Percentiles rank a stretch among this genome's conserved stretches.
These are phyloP conservation scores for Debaryomyces coudertii DNA, from an alignment of 1,139 yeast genomes.

Conservation along the genomic window DNA sequence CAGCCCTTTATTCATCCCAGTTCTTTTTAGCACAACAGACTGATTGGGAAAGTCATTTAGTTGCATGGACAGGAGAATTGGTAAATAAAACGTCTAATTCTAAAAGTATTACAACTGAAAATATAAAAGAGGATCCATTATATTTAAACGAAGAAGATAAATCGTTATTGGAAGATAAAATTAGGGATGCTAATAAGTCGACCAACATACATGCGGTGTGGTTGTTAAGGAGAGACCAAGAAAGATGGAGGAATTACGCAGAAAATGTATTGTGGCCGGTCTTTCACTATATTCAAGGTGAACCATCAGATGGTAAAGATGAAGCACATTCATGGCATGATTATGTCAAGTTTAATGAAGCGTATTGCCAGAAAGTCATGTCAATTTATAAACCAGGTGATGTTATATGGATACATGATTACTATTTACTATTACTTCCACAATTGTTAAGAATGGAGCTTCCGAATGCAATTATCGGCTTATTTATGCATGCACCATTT, in stretches of 20 bases:
- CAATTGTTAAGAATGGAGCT: slow-evolving; percentile 81
- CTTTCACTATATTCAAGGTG: slow-evolving; percentile 85
- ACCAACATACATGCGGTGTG: slow-evolving; percentile 80
- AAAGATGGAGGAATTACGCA: slow-evolving; percentile 85
- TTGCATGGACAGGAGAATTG: slow-evolving; percentile 97
- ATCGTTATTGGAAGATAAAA: slow-evolving; percentile 43
- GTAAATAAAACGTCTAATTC: slow-evolving; percentile 36
- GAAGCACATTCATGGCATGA: slow-evolving; percentile 89
- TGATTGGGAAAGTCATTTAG: slow-evolving; percentile 83
- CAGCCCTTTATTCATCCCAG: slow-evolving; percentile 80
- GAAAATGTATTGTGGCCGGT: slow-evolving; percentile 94
- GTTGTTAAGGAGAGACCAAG: slow-evolving; percentile 73
- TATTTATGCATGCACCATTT: slow-evolving; percentile 87
- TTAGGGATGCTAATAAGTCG: slow-evolving; percentile 47
- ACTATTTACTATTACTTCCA: slow-evolving; percentile 81
- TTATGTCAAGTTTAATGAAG: slow-evolving; percentile 87
- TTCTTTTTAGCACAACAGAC: slow-evolving; percentile 64
- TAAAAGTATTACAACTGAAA: slow-evolving; percentile 17
- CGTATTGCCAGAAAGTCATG: slow-evolving; percentile 78
- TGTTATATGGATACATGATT: slow-evolving; percentile 93
- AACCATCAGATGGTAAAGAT: slow-evolving; percentile 62
- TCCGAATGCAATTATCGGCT: slow-evolving; percentile 80
- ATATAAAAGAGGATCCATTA: slow-evolving; percentile 57
- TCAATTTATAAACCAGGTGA: slow-evolving; percentile 85
- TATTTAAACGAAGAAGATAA: slow-evolving; percentile 64